Evolutionary conservation across 2,329 filamentous ascomycete genomes (phyloP).

Genomic region (Mariannaea sp.): DNA sequence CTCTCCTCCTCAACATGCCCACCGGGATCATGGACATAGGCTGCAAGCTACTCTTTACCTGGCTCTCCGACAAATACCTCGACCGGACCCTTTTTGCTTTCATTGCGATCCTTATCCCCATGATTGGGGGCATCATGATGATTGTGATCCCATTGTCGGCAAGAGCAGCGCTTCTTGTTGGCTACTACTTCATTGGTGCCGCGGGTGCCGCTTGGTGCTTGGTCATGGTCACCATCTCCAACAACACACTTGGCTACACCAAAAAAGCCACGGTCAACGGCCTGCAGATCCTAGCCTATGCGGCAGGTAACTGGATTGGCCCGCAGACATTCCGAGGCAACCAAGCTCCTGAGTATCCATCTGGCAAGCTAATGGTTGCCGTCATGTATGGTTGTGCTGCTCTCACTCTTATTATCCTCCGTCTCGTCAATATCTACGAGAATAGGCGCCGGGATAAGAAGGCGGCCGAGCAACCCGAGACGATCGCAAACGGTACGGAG

Average conservation of each 20-base stretch:
- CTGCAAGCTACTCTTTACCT: slow-evolving; percentile 46
- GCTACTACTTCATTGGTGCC: slow-evolving; percentile 35
- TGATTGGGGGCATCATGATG: slow-evolving; percentile 38
- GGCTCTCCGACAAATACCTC: slow-evolving; percentile 32
- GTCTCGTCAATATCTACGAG: slow-evolving; percentile 33
- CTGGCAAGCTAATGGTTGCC: slow-evolving; percentile 34
- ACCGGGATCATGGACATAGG: slow-evolving; percentile 63
- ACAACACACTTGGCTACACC: slow-evolving; percentile 38
- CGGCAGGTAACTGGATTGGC: slow-evolving; percentile 32
- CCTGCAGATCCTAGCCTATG: slow-evolving; percentile 28
- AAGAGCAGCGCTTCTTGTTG: slow-evolving; percentile 30
- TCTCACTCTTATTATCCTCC: slow-evolving; percentile 20
- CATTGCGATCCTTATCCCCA: slow-evolving; percentile 36
- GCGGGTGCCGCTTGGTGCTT: slow-evolving; percentile 35
- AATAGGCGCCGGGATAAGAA: slow-evolving; percentile 36
- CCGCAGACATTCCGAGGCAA: slow-evolving; percentile 33
- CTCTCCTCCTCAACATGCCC: slow-evolving; percentile 62
- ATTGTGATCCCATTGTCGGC: slow-evolving; percentile 30
- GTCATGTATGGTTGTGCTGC: slow-evolving; percentile 31
- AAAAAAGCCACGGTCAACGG: slow-evolving; percentile 39
- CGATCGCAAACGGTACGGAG: slow-evolving; percentile 19
- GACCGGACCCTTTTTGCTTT: slow-evolving; percentile 34
- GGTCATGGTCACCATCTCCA: slow-evolving; percentile 37
- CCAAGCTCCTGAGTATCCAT: slow-evolving; percentile 32
- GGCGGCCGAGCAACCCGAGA: slow-evolving; percentile 21